Evolutionary conservation across 2,329 filamentous ascomycete genomes (phyloP).

Genomic region (Colletotrichum plurivorum): DNA sequence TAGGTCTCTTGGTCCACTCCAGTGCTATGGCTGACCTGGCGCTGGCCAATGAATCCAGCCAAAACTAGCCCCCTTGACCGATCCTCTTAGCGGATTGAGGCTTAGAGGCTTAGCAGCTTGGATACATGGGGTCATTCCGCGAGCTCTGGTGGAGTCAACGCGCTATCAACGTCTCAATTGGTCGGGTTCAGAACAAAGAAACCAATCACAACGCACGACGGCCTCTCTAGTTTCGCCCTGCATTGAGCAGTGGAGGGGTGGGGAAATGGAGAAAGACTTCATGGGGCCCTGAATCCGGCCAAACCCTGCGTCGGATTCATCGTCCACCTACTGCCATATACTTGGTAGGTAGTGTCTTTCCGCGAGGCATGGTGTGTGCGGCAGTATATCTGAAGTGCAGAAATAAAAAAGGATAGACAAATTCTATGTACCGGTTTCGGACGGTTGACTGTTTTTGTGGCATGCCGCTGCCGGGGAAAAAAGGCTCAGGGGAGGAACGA

Average conservation of each 20-base stretch:
- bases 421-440: no score
- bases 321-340: neutral
- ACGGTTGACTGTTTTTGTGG: no score
- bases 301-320: neutral
- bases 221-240: constrained; percentile 3
- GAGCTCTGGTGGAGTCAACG: constrained; percentile 6
- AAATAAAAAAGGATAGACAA: no score
- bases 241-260: constrained; percentile 34
- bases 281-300: neutral
- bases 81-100: constrained; percentile 36
- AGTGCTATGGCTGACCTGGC: no score
- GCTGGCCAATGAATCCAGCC: no score
- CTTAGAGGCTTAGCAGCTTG: constrained; percentile 39
- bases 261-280: constrained; percentile 13
- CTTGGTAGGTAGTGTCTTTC: no score
- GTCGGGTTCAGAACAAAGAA: neutral
- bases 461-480: no score
- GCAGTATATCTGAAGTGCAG: no score
- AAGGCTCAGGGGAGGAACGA: no score
- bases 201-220: constrained; percentile 15
- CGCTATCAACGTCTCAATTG: constrained; percentile 23
- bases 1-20: no score
- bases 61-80: constrained; percentile 7
- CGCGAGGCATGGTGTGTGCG: no score
- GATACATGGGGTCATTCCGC: constrained; percentile 25